phyloP scores from a whole-genome alignment of 495 filamentous ascomycete genomes.

The Aspergillus hancockii region DNA sequence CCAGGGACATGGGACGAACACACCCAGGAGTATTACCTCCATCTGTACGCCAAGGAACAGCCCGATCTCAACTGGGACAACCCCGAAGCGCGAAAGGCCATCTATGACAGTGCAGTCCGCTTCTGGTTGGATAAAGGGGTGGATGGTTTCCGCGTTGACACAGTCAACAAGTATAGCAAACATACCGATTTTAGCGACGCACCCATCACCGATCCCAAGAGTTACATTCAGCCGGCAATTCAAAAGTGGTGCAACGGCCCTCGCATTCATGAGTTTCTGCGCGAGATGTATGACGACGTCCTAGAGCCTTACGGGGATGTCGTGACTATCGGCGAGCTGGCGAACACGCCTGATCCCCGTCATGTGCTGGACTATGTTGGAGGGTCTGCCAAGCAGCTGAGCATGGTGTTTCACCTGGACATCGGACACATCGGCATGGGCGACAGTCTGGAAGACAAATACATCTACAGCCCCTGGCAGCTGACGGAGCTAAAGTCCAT shows the following conservation, averaged over 20 bases:
- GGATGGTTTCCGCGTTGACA: slow-evolving; percentile 58
- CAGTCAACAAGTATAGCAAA: slow-evolving; percentile 58
- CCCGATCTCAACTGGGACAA: slow-evolving; percentile 61
- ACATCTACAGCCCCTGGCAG: slow-evolving; percentile 42
- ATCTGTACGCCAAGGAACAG: slow-evolving; percentile 52
- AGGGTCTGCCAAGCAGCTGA: slow-evolving; percentile 44
- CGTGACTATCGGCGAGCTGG: slow-evolving; percentile 56
- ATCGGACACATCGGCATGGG: slow-evolving; percentile 51
- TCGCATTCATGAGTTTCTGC: slow-evolving; percentile 55
- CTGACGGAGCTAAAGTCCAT: slow-evolving; percentile 40
- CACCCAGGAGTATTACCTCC: slow-evolving; percentile 55
- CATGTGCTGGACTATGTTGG: slow-evolving; percentile 50
- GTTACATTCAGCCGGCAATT: slow-evolving; percentile 45
- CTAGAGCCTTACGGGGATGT: slow-evolving; percentile 44
- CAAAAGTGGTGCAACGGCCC: slow-evolving; percentile 57
- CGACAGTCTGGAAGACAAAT: slow-evolving; percentile 38
- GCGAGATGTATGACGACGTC: slow-evolving; percentile 43
- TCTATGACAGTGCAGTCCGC: slow-evolving; percentile 50
- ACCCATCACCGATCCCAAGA: slow-evolving; percentile 33
- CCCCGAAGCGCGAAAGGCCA: slow-evolving; percentile 48
- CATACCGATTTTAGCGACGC: slow-evolving; percentile 47
- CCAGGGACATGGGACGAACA: slow-evolving; percentile 48
- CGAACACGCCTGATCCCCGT: slow-evolving; percentile 39
- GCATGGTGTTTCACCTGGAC: slow-evolving; percentile 60
- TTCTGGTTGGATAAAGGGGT: slow-evolving; percentile 57